phyloP scores from a whole-genome alignment of 2,329 filamentous ascomycete species.

The Pyrenophora tritici-repentis region DNA sequence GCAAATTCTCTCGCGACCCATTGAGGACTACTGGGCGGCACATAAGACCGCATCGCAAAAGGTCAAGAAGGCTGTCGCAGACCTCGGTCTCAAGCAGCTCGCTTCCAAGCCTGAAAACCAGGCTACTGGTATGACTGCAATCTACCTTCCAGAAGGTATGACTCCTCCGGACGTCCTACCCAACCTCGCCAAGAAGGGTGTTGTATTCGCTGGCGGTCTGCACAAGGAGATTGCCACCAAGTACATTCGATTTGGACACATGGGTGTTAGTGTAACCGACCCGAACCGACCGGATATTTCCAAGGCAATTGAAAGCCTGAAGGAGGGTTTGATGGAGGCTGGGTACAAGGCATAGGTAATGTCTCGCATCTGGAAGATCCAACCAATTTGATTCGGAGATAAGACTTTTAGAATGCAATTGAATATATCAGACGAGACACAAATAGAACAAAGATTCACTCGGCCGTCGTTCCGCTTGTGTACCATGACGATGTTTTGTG shows the following conservation, averaged over 20 bases:
- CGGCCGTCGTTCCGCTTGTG: background rate
- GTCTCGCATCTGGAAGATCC: background rate
- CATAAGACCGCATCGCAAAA: constrained; percentile 81
- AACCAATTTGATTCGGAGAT: background rate
- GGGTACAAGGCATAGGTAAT: constrained; percentile 59
- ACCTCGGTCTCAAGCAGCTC: constrained; percentile 85
- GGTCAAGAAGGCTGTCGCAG: constrained; percentile 81
- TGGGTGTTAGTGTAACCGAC: constrained; percentile 93
- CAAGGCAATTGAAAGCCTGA: constrained; percentile 78
- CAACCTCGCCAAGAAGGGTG: constrained; percentile 80
- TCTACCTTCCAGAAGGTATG: constrained; percentile 87
- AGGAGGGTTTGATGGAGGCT: constrained; percentile 73
- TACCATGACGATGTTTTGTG: constrained; percentile 10
- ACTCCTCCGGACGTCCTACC: constrained; percentile 83
- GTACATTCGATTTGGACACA: constrained; percentile 96
- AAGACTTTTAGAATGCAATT: background rate
- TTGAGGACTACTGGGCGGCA: constrained; percentile 80
- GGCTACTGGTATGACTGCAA: constrained; percentile 96
- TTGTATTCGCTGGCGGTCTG: constrained; percentile 92
- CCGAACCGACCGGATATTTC: constrained; percentile 80
- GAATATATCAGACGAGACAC: background rate
- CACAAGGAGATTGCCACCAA: constrained; percentile 94
- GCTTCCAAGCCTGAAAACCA: constrained; percentile 86
- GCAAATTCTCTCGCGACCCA: constrained; percentile 80
- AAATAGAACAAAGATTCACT: constrained; percentile 10